A percentile compares a stretch with the other conserved stretches of the same genome.
These are phyloP conservation scores for Gossypium bickii DNA, from an alignment of 345 rosid species.

Conservation along the genomic window DNA sequence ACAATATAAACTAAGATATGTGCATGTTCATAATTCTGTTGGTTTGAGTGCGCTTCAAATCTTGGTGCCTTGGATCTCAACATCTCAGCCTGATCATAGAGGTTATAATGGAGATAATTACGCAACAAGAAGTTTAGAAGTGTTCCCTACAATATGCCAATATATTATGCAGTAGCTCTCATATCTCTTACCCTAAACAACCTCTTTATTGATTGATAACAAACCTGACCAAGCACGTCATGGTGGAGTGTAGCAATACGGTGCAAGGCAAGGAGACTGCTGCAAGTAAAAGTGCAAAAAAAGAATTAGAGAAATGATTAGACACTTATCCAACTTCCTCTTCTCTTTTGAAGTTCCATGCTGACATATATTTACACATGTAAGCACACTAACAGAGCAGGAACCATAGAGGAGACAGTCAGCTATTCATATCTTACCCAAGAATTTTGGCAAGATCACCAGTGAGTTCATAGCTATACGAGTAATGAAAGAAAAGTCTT, in stretches of 20 bases:
- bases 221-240: background rate
- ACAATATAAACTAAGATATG: background rate
- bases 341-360: background rate
- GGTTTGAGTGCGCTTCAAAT: background rate
- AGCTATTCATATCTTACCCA: conserved; percentile 41
- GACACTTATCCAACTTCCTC: background rate
- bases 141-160: background rate
- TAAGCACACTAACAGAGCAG: background rate
- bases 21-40: background rate
- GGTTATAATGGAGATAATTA: background rate
- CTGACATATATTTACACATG: background rate
- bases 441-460: conserved; percentile 84
- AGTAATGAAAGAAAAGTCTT: conserved; percentile 70
- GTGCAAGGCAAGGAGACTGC: background rate
- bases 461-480: conserved; percentile 68
- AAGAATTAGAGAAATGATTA: background rate
- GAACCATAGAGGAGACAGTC: background rate
- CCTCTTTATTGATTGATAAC: background rate
- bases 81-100: background rate
- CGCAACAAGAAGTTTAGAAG: background rate
- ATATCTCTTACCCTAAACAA: background rate
- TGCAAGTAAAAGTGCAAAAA: background rate
- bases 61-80: background rate
- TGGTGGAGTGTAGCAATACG: background rate
- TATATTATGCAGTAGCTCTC: background rate